Conservation (phyloP, 805 yeast species). For the Cyberlindnera euphorbiae region DNA sequence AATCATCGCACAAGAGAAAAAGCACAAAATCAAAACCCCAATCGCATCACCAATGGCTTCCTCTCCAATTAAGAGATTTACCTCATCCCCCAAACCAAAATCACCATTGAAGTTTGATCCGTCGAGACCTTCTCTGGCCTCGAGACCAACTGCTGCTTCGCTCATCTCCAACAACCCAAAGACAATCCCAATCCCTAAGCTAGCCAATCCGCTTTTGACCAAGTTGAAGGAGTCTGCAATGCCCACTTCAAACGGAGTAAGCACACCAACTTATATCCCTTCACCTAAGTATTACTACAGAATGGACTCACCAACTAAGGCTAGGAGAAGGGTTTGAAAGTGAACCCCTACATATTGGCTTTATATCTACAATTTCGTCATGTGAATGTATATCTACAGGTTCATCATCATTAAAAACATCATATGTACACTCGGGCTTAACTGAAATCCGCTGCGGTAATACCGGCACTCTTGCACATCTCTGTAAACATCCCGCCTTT, state of each 20-base stretch:
- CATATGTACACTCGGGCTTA: background rate
- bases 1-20: conserved; percentile 18
- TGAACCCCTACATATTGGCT: background rate
- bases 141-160: conserved; percentile 13
- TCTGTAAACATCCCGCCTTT: conserved; percentile 39
- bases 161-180: background rate
- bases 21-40: conserved; percentile 18
- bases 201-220: conserved; percentile 3
- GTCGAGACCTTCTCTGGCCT: background rate
- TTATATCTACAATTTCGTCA: too few species aligned
- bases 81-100: conserved; percentile 1
- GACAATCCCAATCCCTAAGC: background rate
- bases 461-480: conserved; percentile 23
- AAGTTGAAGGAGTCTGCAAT: conserved; percentile 4
- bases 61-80: conserved; percentile 17
- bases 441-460: conserved; percentile 2
- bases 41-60: conserved; percentile 29
- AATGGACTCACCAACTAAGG: conserved; percentile 28
- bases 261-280: conserved; percentile 27
- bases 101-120: conserved; percentile 5
- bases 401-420: too few species aligned
- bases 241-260: background rate
- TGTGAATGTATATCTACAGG: too few species aligned
- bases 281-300: conserved; percentile 27
- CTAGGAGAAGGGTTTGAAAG: conserved; percentile 23